phyloP scores from a whole-genome alignment of 2,329 filamentous ascomycete species.

The Fusarium paranaense region DNA sequence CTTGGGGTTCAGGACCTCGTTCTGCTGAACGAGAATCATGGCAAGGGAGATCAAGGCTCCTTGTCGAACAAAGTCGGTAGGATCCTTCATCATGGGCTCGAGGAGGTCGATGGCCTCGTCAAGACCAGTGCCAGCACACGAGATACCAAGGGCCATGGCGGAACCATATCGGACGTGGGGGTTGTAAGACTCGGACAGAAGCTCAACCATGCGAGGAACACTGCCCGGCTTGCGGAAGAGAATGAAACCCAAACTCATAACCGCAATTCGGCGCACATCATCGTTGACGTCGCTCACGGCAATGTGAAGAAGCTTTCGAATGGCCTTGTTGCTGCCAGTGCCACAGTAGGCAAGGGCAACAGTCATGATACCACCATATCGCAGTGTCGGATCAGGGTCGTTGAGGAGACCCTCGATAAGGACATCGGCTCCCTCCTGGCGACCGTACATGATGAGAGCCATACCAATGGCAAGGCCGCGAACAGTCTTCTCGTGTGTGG shows the following conservation, averaged over 20 bases:
- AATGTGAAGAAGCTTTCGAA: slow-evolving; percentile 93
- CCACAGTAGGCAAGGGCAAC: slow-evolving; percentile 97
- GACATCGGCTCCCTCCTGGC: slow-evolving; percentile 93
- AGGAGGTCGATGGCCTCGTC: slow-evolving; percentile 96
- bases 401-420: slow-evolving; percentile 93
- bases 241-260: slow-evolving; percentile 98
- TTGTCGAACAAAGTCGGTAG: slow-evolving; percentile 97
- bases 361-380: slow-evolving; percentile 99
- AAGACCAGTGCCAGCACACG: slow-evolving; percentile 94
- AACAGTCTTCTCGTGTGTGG: slow-evolving; percentile 98
- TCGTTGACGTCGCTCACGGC: slow-evolving; percentile 99
- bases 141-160: slow-evolving; percentile 98
- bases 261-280: slow-evolving; percentile 93
- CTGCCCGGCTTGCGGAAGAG: slow-evolving; percentile 97
- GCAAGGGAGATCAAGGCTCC: slow-evolving; percentile 92
- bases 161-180: slow-evolving; percentile 98
- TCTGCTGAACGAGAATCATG: slow-evolving; percentile 99
- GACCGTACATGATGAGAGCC: slow-evolving; percentile 97
- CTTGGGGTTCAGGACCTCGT: slow-evolving; percentile 98
- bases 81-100: slow-evolving; percentile 99
- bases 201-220: slow-evolving; percentile 98
- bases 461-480: slow-evolving; percentile 95
- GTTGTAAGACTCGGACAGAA: slow-evolving; percentile 98
- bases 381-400: slow-evolving; percentile 91
- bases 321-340: slow-evolving; percentile 97